phyloP scores from a whole-genome alignment of 2,329 filamentous ascomycete genomes.

The Aspergillus fischeri region DNA sequence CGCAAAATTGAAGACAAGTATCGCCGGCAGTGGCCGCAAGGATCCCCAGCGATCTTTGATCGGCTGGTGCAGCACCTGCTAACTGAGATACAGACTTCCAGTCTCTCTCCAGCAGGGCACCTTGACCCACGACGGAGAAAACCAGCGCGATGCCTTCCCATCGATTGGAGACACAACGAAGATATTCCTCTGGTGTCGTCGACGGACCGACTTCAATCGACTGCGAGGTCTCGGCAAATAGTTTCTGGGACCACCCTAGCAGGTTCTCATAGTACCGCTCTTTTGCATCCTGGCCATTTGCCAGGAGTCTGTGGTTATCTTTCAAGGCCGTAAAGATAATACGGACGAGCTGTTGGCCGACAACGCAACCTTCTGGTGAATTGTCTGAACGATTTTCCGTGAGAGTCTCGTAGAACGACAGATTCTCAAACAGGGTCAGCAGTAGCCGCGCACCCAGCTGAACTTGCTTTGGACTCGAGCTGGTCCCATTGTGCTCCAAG shows the following conservation, averaged over 20 bases:
- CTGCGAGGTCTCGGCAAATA: constrained; percentile 18
- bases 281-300: constrained; percentile 7
- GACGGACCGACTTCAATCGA: constrained; percentile 11
- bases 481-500: neutral
- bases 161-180: constrained; percentile 9
- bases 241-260: constrained; percentile 11
- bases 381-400: constrained; percentile 11
- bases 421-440: constrained; percentile 15
- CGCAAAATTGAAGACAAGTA: constrained; percentile 23
- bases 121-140: constrained; percentile 16
- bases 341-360: constrained; percentile 15
- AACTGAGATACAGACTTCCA: constrained; percentile 1
- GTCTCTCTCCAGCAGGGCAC: constrained; percentile 8
- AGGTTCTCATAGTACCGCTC: constrained; percentile 2
- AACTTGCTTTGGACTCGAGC: constrained; percentile 11
- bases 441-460: constrained; percentile 22
- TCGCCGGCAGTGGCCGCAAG: constrained; percentile 25
- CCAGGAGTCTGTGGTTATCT: constrained; percentile 12
- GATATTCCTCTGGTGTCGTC: constrained; percentile 19
- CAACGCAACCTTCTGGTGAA: constrained; percentile 18
- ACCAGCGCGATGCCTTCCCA: constrained; percentile 24
- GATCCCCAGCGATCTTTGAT: constrained; percentile 8
- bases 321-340: constrained; percentile 16
- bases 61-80: constrained; percentile 5
- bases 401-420: constrained; percentile 16